phyloP scores from a whole-genome alignment of 1,284 basidiomycete genomes.

The Retiboletus flavoniger region DNA sequence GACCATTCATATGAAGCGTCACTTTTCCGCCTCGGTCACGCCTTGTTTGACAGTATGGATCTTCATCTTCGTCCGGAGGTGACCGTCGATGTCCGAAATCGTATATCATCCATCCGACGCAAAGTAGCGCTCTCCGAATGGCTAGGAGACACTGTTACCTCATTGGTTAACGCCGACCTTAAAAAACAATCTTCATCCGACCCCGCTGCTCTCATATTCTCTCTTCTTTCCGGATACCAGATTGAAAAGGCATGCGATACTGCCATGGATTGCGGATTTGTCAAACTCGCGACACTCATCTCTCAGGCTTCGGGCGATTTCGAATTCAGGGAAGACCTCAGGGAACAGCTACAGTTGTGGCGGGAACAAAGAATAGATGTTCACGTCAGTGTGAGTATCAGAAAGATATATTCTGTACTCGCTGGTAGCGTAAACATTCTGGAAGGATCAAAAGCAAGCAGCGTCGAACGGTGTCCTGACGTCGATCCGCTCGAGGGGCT shows the following conservation, averaged over 20 bases:
- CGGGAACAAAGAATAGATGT: slow-evolving; percentile 72
- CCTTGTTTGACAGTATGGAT: slow-evolving; percentile 84
- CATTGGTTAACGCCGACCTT: slow-evolving; percentile 76
- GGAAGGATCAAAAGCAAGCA: slow-evolving; percentile 56
- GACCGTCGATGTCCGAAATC: slow-evolving; percentile 58
- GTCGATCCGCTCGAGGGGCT: slow-evolving; percentile 76
- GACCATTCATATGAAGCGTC: slow-evolving; percentile 78
- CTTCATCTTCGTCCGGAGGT: slow-evolving; percentile 59
- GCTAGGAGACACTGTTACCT: slow-evolving; percentile 77
- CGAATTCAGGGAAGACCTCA: slow-evolving; percentile 74
- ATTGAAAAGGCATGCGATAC: slow-evolving; percentile 78
- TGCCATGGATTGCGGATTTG: slow-evolving; percentile 75
- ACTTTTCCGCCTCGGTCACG: slow-evolving; percentile 86
- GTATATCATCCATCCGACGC: slow-evolving; percentile 65
- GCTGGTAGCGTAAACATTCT: slow-evolving; percentile 75
- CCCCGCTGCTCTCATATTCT: slow-evolving; percentile 63
- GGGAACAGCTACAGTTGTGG: slow-evolving; percentile 84
- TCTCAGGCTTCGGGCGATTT: slow-evolving; percentile 85
- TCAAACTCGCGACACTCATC: slow-evolving; percentile 90
- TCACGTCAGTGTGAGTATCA: slow-evolving; percentile 68
- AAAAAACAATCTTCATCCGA: slow-evolving; percentile 48
- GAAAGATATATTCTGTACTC: slow-evolving; percentile 84
- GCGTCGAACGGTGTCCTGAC: slow-evolving; percentile 60
- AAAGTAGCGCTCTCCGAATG: slow-evolving; percentile 84
- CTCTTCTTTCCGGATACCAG: slow-evolving; percentile 85